Conservation (phyloP, 148 eudicot species). For the Amaranthus palmeri region DNA sequence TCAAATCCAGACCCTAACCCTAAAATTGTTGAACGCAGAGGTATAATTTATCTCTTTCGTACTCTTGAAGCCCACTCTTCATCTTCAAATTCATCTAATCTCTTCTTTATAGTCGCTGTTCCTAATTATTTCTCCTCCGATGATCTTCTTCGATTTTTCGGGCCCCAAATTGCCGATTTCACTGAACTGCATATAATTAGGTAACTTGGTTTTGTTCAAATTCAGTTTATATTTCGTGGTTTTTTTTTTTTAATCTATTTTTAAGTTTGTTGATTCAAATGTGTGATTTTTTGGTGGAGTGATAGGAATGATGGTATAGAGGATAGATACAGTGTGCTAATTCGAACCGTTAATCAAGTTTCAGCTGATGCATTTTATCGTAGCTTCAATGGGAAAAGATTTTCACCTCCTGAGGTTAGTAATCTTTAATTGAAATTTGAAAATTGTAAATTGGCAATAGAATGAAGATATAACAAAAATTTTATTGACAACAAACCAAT, state of each 20-base stretch:
- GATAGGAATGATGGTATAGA: constrained; percentile 83
- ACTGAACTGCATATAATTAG: constrained; percentile 56
- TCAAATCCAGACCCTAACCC: constrained; percentile 17
- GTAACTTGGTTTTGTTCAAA: constrained; percentile 26
- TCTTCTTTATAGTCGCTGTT: constrained; percentile 67
- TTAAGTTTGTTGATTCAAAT: background rate
- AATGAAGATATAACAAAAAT: no score
- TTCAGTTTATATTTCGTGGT: background rate
- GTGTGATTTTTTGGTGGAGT: constrained; percentile 4
- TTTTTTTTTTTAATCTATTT: constrained; percentile 10
- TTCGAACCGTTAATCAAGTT: constrained; percentile 49
- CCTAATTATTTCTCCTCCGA: constrained; percentile 74
- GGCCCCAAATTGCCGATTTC: constrained; percentile 37
- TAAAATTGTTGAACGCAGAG: constrained; percentile 49
- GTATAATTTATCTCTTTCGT: constrained; percentile 72
- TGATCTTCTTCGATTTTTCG: constrained; percentile 66
- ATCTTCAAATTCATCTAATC: constrained; percentile 32
- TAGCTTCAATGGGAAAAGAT: constrained; percentile 71
- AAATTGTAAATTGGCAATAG: background rate
- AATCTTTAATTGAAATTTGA: background rate
- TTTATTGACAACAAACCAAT: no score
- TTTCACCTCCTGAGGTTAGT: constrained; percentile 71
- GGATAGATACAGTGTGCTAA: constrained; percentile 81
- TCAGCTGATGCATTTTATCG: constrained; percentile 73
- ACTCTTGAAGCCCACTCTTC: constrained; percentile 31